Percentiles rank a stretch among this genome's conserved stretches.
These are phyloP conservation scores for Grifola frondosa DNA, from an alignment of 1,284 basidiomycete species.

Conservation along the genomic window DNA sequence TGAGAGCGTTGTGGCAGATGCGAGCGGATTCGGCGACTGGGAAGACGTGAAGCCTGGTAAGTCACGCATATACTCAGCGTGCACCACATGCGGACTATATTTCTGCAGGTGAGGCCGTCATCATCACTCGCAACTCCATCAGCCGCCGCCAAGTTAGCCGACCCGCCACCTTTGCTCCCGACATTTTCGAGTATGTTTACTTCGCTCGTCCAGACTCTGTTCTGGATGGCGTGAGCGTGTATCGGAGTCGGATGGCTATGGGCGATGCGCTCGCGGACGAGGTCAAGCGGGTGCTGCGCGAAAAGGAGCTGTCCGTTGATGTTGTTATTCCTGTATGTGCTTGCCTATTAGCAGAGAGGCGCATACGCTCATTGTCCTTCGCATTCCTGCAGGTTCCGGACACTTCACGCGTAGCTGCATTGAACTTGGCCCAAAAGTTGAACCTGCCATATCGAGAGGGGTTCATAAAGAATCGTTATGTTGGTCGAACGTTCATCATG, in stretches of 20 bases:
- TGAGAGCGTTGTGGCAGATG: conserved; percentile 96
- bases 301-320: conserved; percentile 75
- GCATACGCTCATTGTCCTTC: conserved; percentile 4
- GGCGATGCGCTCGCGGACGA: conserved; percentile 93
- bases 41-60: conserved; percentile 89
- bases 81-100: not conserved
- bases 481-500: conserved; percentile 99
- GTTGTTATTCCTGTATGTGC: conserved; percentile 92
- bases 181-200: conserved; percentile 99
- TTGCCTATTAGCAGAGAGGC: conserved; percentile 1
- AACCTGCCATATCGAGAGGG: conserved; percentile 95
- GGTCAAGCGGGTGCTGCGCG: conserved; percentile 73
- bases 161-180: conserved; percentile 85
- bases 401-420: conserved; percentile 92
- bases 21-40: conserved; percentile 89
- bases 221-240: conserved; percentile 96
- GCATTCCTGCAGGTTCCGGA: conserved; percentile 73
- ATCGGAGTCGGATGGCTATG: conserved; percentile 99
- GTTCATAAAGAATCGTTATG: conserved; percentile 98
- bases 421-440: conserved; percentile 93
- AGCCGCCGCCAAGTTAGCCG: conserved; percentile 72
- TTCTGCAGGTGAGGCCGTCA: conserved; percentile 83
- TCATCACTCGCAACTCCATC: conserved; percentile 83
- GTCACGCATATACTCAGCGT: conserved; percentile 19
- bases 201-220: conserved; percentile 98